Evolutionary conservation across 2,329 filamentous ascomycete species (phyloP), one percentile per base, ranked within the genome.

Genomic region (Fusarium musae): DNA sequence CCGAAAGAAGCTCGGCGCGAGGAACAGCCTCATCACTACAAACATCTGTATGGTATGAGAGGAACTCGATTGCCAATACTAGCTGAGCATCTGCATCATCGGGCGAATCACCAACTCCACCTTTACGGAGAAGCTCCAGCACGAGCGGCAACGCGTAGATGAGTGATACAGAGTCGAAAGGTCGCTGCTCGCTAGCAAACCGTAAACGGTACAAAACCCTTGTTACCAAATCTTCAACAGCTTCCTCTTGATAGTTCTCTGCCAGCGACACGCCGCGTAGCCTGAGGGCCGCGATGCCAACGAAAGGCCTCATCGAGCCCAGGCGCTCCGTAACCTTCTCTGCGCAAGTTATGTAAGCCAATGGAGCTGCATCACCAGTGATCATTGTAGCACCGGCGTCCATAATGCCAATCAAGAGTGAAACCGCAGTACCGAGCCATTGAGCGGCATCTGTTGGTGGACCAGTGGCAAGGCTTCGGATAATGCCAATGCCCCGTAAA

Each of bases 21-120:
- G 96, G 95, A 32, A 98, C 88, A 37, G 91, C 89, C 58, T 89
- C 86, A 76, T 97, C 93, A 36, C 90, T 87, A 79, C 92, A 97
- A 34, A 92, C 89, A 78, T 92, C 91, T 2, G 95, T 95, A 80
- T 99, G 96, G 83, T 96, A 97, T 3, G 94, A 91, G 15, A 99
- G 83, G 73, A 98, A 92, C 79, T 99, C 96, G 32, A 97, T 86
- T 16, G 94, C 94, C 66, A 99, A 87, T 21, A 98, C 91, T 32
- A 98, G 86, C 80, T 99, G 96, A 70, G 96, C 93, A 80, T 98
- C 96, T 36, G 91, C 90, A 73, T 96, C 94, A 78, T 98, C 96
- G 3, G 88, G 81, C 30, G 88, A 88, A 39, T 88, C 85, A 36
- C 92, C 93, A 75, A 97, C 90, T 3, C 95, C 95, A 44, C 95